Percentiles rank a stretch among this genome's conserved stretches.
phyloP scores from a whole-genome alignment of 1,284 basidiomycete species.

The Ustilago crameri region DNA sequence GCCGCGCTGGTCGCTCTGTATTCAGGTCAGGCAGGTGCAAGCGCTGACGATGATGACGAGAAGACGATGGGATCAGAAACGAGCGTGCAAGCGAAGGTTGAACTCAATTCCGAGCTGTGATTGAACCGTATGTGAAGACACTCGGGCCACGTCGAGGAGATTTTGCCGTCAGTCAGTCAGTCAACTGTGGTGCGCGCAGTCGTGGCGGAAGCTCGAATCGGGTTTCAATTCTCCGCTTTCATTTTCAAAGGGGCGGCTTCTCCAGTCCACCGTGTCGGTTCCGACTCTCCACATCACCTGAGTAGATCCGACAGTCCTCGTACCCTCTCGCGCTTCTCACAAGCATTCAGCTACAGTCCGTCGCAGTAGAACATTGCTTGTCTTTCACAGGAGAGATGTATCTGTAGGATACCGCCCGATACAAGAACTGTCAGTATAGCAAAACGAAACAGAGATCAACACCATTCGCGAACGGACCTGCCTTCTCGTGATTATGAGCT shows the following conservation, averaged over 20 bases:
- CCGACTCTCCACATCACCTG: constrained; percentile 1
- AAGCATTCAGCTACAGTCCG: no score
- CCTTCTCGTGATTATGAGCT: no score
- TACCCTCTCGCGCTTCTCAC: no score
- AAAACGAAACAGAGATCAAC: background rate
- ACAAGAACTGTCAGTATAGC: no score
- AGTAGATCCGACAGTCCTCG: background rate
- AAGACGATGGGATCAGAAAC: no score
- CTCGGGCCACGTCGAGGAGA: constrained; percentile 21
- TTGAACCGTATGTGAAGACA: background rate
- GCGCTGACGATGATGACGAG: no score
- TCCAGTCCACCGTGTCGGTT: constrained; percentile 15
- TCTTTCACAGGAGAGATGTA: no score
- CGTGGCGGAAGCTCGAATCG: background rate
- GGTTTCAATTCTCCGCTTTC: background rate
- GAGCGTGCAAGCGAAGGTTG: no score
- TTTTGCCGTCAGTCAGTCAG: background rate
- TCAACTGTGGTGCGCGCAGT: background rate
- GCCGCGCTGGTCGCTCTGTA: no score
- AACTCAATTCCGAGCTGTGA: background rate
- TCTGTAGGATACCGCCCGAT: no score
- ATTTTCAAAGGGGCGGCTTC: constrained; percentile 2
- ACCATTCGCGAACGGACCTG: constrained; percentile 5
- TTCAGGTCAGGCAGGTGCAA: no score
- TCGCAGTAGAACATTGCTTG: no score